Evolutionary conservation across 2,329 filamentous ascomycete species (phyloP), one percentile per base, ranked within the genome.

Genomic region (Xylariaceae sp.): DNA sequence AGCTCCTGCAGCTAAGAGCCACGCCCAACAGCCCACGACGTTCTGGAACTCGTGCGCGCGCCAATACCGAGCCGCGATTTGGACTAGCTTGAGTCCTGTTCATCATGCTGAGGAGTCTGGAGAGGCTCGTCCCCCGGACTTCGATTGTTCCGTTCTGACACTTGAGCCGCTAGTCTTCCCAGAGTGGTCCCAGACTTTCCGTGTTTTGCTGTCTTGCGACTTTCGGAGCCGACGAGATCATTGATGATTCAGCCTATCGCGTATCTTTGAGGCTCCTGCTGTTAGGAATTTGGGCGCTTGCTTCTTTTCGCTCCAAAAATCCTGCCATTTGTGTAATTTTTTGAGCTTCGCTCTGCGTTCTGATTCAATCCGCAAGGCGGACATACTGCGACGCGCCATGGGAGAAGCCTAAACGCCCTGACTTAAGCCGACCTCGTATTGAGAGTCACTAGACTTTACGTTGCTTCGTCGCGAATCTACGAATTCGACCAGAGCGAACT

Each of bases 1-100:
- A 61, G 59, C 59, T 59, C 48, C 54, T 61, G 56, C 54, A 57
- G 50, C 49, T 52, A 52, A 37, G 32, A 16, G 22, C 49, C 49
- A 51, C 41, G 46, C 47, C 53, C 44, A 45, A 51, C 55, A 53
- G 33, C 45, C 49, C 48, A 41, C 32, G 37, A 25, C 36, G 34
- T 53, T n/a, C 52, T 46, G 52, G 53, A 52, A 47, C 43, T 47
- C 44, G 32, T 51, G 50, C 47, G 48, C 49, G 40, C 34, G 20
- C 41, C 38, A 14, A 20, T 42, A 37, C 37, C 29, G 25, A 37
- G 19, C 41, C 22, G 25, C 52, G 36, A 57, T 57, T 57, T 2
- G 38, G 35, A 27, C 22, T 37, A 3, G 47, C 38, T 35, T 52
- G 41, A 42, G 39, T 49, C 47, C 48, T 44, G 44, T 44, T 44